phyloP scores from a whole-genome alignment of 306 rosid genomes.

The Dryas drummondii region DNA sequence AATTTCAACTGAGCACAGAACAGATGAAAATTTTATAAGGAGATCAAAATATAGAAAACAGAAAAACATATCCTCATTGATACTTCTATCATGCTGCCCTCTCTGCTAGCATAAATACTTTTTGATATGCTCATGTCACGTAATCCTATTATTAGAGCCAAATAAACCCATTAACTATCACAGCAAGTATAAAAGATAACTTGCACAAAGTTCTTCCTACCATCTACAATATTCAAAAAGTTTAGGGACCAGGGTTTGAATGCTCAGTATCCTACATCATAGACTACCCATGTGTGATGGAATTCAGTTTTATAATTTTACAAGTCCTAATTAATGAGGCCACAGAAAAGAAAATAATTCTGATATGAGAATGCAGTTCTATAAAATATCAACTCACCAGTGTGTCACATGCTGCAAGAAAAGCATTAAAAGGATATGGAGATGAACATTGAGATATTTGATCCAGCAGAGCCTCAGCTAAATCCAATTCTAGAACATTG shows the following conservation, averaged over 20 bases:
- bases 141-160: constrained; percentile 14
- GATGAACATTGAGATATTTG: constrained; percentile 40
- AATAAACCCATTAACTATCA: background rate
- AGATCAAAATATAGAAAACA: background rate
- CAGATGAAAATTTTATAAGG: constrained; percentile 3
- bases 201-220: background rate
- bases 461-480: constrained; percentile 71
- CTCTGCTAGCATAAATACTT: background rate
- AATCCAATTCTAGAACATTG: constrained; percentile 54
- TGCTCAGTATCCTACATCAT: background rate
- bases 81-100: constrained; percentile 18
- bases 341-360: constrained; percentile 11
- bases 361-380: constrained; percentile 13
- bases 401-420: constrained; percentile 59
- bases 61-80: constrained; percentile 13
- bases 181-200: constrained; percentile 12
- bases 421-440: constrained; percentile 59
- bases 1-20: background rate
- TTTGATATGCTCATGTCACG: background rate
- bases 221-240: background rate
- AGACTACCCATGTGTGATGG: background rate
- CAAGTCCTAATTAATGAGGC: background rate
- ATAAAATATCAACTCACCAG: constrained; percentile 54
- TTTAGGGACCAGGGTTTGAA: background rate
- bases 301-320: constrained; percentile 12